Percentiles rank a stretch among this genome's conserved stretches.
Evolutionary conservation across 108 stramenopile genomes (phyloP).

Genomic region (Pelagomonas calceolata): DNA sequence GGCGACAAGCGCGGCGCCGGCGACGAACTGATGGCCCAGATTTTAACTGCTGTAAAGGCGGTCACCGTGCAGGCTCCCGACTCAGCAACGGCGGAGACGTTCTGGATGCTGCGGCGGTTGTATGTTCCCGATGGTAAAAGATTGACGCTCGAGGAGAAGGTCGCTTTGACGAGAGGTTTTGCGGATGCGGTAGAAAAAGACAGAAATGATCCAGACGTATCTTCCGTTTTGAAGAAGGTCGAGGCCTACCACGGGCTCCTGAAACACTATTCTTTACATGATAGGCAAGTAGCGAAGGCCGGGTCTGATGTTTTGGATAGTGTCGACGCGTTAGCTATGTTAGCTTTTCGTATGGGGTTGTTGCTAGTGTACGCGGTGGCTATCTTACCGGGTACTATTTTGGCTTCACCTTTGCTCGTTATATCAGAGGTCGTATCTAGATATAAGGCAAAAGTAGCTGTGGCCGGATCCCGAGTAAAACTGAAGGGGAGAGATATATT

Average conservation of each 20-base stretch:
- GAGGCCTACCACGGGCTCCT: neutral
- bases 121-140: constrained; percentile 2
- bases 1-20: constrained; percentile 7
- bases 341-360: neutral
- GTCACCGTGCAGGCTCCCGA: constrained; percentile 6
- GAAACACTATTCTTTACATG: neutral
- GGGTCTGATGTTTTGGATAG: neutral
- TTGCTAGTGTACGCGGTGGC: neutral
- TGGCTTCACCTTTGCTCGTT: constrained; percentile 1
- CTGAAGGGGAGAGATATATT: constrained; percentile 3
- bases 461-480: constrained; percentile 3
- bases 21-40: constrained; percentile 4
- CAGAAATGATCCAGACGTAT: neutral
- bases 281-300: neutral
- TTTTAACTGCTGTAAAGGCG: constrained; percentile 2
- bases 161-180: constrained; percentile 6
- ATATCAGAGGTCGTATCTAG: neutral
- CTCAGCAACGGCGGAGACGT: neutral
- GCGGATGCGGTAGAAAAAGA: neutral
- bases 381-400: constrained; percentile 4
- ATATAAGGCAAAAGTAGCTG: neutral
- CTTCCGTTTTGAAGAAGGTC: neutral
- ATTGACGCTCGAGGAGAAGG: constrained; percentile 2
- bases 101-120: constrained; percentile 7
- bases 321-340: neutral